Percentiles rank a stretch among this genome's conserved stretches.
phyloP scores from a whole-genome alignment of 2,329 filamentous ascomycete species.

The Colletotrichum noveboracense region DNA sequence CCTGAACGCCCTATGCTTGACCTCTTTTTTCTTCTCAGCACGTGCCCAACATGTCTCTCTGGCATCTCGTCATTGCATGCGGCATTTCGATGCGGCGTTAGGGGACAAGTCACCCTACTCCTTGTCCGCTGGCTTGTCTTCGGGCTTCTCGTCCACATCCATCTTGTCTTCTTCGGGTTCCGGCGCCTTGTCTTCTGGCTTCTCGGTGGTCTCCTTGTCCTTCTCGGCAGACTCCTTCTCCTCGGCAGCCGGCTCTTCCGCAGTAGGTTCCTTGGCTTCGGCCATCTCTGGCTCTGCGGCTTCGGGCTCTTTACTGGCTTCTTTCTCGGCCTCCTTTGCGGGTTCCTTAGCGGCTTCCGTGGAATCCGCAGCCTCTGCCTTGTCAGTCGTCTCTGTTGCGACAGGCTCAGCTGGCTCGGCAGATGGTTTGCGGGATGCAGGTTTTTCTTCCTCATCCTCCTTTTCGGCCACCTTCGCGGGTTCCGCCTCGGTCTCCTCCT shows the following conservation, averaged over 20 bases:
- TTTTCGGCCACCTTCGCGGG: conserved; percentile 33
- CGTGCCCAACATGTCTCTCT: background rate
- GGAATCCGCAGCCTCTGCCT: background rate
- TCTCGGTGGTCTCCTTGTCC: conserved; percentile 19
- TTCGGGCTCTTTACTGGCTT: background rate
- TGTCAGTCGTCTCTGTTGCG: conserved; percentile 13
- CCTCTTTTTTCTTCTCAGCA: background rate
- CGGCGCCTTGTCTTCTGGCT: conserved; percentile 17
- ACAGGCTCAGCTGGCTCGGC: conserved; percentile 23
- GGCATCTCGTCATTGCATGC: conserved; percentile 1
- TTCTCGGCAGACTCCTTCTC: conserved; percentile 25
- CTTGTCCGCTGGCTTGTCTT: conserved; percentile 2
- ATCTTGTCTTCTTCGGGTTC: conserved; percentile 26
- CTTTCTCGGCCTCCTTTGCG: conserved; percentile 23
- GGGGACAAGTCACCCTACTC: background rate
- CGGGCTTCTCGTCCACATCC: conserved; percentile 22
- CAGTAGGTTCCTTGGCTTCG: conserved; percentile 17
- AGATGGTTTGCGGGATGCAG: conserved; percentile 8
- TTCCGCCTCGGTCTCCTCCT: conserved; percentile 41
- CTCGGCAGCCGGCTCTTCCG: background rate
- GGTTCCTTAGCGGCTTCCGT: background rate
- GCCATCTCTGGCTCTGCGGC: background rate
- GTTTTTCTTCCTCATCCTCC: conserved; percentile 26
- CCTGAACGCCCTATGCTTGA: conserved; percentile 9
- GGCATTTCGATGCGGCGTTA: background rate